These are phyloP conservation scores for Darksidea phi DNA, from an alignment of 495 filamentous ascomycete species.

Conservation along the genomic window DNA sequence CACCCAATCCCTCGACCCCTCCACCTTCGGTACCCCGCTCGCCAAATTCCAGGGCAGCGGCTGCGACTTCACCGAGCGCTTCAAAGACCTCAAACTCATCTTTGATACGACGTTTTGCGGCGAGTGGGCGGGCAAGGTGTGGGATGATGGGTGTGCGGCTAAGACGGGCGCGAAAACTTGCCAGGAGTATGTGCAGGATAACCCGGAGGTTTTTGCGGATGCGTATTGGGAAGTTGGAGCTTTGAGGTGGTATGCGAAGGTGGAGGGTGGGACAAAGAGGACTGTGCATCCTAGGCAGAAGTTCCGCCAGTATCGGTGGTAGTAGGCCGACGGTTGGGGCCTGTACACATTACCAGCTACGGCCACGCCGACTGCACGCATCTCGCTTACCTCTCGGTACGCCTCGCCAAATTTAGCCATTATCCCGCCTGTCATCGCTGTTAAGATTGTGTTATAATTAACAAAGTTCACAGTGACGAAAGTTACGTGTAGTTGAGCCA, in stretches of 20 bases:
- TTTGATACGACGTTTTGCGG: constrained; percentile 71
- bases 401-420: no score
- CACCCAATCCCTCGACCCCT: constrained; percentile 20
- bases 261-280: background rate
- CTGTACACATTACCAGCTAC: no score
- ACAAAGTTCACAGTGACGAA: no score
- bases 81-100: constrained; percentile 64
- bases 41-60: constrained; percentile 51
- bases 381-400: no score
- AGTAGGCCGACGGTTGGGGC: no score
- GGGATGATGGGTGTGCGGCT: constrained; percentile 15
- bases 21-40: constrained; percentile 29
- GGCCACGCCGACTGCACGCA: no score
- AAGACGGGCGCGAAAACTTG: constrained; percentile 33
- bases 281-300: no score
- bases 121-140: constrained; percentile 52
- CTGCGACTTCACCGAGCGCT: constrained; percentile 62
- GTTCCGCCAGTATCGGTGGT: no score
- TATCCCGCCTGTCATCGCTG: no score
- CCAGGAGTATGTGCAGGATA: constrained; percentile 38
- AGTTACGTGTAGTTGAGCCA: no score
- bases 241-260: constrained; percentile 28
- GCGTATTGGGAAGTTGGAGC: constrained; percentile 38
- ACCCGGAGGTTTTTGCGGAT: constrained; percentile 37
- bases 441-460: no score